These are phyloP conservation scores for Diphasiastrum complanatum DNA, from an alignment of 83 land plant genomes.

Conservation along the genomic window DNA sequence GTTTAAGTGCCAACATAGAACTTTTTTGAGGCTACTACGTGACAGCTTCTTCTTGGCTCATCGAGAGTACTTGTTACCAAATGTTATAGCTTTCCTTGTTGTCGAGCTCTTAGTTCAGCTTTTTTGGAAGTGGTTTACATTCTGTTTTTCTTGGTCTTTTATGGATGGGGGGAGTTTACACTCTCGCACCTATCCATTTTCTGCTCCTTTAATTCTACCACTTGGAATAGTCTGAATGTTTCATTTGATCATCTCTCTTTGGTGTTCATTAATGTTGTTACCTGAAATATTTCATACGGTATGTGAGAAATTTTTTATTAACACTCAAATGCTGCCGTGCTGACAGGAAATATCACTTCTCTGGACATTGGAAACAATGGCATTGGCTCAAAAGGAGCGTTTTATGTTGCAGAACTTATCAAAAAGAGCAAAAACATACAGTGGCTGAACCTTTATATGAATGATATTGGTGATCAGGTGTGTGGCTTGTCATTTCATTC, in stretches of 20 bases:
- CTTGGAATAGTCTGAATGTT: not conserved
- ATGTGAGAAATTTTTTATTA: not conserved
- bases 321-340: not conserved
- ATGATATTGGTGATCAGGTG: constrained; percentile 99
- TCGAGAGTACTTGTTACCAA: too few species aligned
- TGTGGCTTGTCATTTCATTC: not conserved
- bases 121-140: too few species aligned
- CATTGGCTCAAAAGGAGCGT: constrained; percentile 83
- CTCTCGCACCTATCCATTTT: too few species aligned
- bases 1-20: too few species aligned
- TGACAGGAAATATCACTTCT: constrained; percentile 56
- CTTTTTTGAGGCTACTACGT: too few species aligned
- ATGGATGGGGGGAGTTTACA: too few species aligned
- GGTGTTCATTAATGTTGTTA: not conserved
- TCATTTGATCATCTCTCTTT: not conserved
- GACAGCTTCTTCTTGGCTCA: too few species aligned
- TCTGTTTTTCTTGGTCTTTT: too few species aligned
- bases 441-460: constrained; percentile 96
- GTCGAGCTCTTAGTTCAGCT: too few species aligned
- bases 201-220: too few species aligned
- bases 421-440: constrained; percentile 68
- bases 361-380: constrained; percentile 84
- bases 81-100: too few species aligned
- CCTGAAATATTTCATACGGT: not conserved
- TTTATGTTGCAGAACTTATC: constrained; percentile 77